Base-by-base conservation (phyloP, 441 rosid species). In the Arabidopsis hybrid region DNA sequence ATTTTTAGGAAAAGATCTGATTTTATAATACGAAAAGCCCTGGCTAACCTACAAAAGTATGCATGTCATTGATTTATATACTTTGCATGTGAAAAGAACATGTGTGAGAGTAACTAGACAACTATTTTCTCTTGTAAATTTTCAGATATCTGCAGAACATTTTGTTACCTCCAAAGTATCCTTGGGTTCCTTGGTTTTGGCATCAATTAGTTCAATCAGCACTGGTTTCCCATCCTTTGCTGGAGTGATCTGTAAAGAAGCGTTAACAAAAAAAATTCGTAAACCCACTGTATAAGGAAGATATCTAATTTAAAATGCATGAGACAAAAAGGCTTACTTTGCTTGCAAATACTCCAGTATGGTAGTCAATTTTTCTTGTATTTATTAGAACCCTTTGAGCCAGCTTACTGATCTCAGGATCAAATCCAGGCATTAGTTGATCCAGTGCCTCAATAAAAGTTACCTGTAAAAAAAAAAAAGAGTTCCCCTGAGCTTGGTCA, bases 341-440 rank as follows among this genome's bases (percentile, higher is more conserved):
- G 81, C 89, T 84, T 69, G 99, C 99, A 81, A 95, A 92, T 3
- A 95, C 98, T 49, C 99, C 98, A 39, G 90, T 91, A 57, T 92
- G 92, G 79, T 86, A 95, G 83, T 92, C 99, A 13, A 95, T 95
- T 56, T 92, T 91, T 73, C 98, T 83, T 57, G 97, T 97, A 81
- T 92, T 95, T 73, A 95, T 91, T 47, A 93, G 84, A 79, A 93
- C 93, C 76, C 99, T 87, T 76, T 95, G 99, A 68, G 99, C 99
- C 79, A 95, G 77, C 83, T 95, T 95, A 57, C 98, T 85, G 76
- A 93, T 95, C 84, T 95, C 99, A 62, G 99, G 99, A 82, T 95
- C 99, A 88, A 95, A 95, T 71, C 99, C 99, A 71, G 98, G 99
- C 98, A 95, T 95, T 12, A 95, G 88, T 84, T 95, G 98, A 88